Evolutionary conservation across 371 early-diverging fungal genomes (phyloP), one percentile per base, ranked within the genome.

Genomic region (Lichtheimia hyalospora): DNA sequence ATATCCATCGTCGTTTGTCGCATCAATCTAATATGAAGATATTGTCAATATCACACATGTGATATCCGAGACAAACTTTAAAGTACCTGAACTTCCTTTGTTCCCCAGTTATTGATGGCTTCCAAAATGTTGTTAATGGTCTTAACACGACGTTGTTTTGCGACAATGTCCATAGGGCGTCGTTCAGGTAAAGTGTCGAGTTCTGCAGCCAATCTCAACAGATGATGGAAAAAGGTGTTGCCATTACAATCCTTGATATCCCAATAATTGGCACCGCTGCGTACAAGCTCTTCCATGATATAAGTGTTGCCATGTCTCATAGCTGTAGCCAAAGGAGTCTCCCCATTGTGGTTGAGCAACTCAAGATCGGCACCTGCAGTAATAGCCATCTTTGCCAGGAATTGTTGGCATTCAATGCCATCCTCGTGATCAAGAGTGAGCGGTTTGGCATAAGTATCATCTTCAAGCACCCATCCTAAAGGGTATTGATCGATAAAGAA

Each of bases 251-350:
- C 62, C 2, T 39, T 43, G 34, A 68, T 64, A 7, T 50, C 21
- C 68, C 70, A 73, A 23, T 66, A 70, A 5, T 62, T 64, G 15
- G 74, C 72, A 12, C 74, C 78, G 25, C 58, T 55, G 15, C 71
- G 34, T 3, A 82, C 60, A 1, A 82, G 63, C 3, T 50, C 20
- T 20, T 60, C 62, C 1, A 71, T 67, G 14, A 82, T 53, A 15
- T 58, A 49, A 21, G 69, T 55, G 41, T 79, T 74, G 0, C 62
- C 49, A 8, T n/a, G 13, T 3, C 46, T 3, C 57, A 81, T 60
- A 5, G 85, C 88, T 7, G 61, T 46, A 1, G 63, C 57, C 23
- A 87, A 61, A 2, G 86, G 83, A 2, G 86, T 84, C 27, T 79
- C 65, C 0, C 70, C 73, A 2, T 56, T 49, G 1, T 28, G 25